Conservation (phyloP, 2,329 filamentous ascomycete genomes). For the Verticillium albo-atrum region DNA sequence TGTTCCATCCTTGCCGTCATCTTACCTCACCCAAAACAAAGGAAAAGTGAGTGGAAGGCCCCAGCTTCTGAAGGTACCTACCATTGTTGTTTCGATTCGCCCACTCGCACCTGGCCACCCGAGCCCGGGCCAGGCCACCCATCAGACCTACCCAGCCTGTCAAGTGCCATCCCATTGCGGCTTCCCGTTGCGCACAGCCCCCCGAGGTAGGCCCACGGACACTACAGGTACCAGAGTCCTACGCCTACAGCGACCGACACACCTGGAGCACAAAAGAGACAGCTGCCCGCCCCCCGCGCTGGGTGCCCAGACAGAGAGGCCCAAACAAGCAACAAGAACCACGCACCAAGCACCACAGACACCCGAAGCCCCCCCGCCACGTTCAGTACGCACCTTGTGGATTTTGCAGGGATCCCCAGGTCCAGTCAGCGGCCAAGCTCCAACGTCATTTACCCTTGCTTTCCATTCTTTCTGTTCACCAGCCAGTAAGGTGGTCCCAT, state of each 20-base stretch:
- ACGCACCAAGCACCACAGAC: background rate
- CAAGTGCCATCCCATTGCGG: background rate
- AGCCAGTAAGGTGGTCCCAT: background rate
- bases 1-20: background rate
- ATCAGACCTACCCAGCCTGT: background rate
- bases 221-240: too few relatives aligned
- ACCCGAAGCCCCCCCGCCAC: background rate
- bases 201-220: background rate
- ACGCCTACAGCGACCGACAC: background rate
- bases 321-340: background rate
- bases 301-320: too few relatives aligned
- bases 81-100: background rate
- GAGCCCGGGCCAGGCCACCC: background rate
- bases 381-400: background rate
- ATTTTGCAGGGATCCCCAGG: background rate
- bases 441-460: constrained; percentile 1
- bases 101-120: background rate
- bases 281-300: background rate
- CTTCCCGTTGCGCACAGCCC: background rate
- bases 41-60: background rate
- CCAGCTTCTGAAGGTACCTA: background rate
- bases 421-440: background rate
- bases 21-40: background rate
- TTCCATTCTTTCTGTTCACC: background rate
- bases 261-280: background rate